Evolutionary conservation across 495 filamentous ascomycete genomes (phyloP), one percentile per base, ranked within the genome.

Genomic region (Aspergillus baeticus): DNA sequence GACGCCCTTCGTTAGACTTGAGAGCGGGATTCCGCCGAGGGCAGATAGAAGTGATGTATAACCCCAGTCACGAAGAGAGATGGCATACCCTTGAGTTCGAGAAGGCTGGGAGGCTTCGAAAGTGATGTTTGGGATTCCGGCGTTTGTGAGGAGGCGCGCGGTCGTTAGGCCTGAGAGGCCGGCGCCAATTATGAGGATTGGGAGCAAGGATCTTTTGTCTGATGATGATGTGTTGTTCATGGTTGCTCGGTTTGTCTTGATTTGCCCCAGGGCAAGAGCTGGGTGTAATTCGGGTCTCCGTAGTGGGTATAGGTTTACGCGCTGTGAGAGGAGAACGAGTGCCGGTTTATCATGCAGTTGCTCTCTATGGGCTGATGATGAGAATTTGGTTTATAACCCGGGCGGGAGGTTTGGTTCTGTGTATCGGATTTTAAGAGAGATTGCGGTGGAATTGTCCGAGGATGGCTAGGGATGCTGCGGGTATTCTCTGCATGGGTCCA

Each of bases 151-250:
- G 10, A 59, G 51, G n/a, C 57, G 80, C 3, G 72, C 80, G 2
- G 82, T 64, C 3, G 80, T 62, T 8, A 84, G 76, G 6, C 79
- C 79, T 5, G 76, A 62, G 36, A 83, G 57, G 41, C 81, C 81
- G 3, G 71, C 79, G 50, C 80, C 78, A 8, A 80, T 73, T 53
- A 83, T 82, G 48, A 82, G 77, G 31, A 82, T 69, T 42, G 78
- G 81, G 8, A 37, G 67, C 62, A 10, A 58, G 15, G 41, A 5
- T 23, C 18, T 15, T 18, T 35, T 31, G 21, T 29, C 31, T 13
- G 23, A 37, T 14, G 47, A 14, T 5, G 14, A 29, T 4, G n/a
- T 47, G 29, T 23, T n/a, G 20, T 14, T 46, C 13, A 23, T n/a
- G 43, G 18, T 46, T n/a, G 26, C 26, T 29, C 26, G 26, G 44